Evolutionary conservation across 1,139 yeast genomes (phyloP).

Genomic region (Suhomyces atakaporum): DNA sequence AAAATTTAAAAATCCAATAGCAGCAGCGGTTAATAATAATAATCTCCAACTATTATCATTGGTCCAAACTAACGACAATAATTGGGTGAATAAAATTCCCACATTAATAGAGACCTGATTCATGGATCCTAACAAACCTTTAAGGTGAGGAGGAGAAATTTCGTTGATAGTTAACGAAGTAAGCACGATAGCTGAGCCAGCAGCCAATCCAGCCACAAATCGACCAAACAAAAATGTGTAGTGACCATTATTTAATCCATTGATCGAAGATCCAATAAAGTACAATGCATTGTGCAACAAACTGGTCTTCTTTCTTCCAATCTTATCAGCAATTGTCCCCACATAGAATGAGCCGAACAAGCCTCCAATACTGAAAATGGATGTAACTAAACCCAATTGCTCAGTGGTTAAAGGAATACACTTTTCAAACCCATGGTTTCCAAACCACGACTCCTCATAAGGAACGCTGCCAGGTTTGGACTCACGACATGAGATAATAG

Average conservation of each 20-base stretch:
- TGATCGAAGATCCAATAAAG: constrained; percentile 66
- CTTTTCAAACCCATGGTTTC: constrained; percentile 33
- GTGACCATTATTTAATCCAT: constrained; percentile 53
- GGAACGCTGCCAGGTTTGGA: constrained; percentile 35
- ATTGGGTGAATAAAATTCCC: constrained; percentile 81
- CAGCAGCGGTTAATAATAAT: constrained; percentile 60
- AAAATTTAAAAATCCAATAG: constrained; percentile 53
- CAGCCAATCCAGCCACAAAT: constrained; percentile 76
- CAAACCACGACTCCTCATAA: constrained; percentile 41
- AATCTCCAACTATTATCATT: constrained; percentile 70
- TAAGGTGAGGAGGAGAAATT: constrained; percentile 63
- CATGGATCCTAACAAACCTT: constrained; percentile 85
- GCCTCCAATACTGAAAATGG: constrained; percentile 87
- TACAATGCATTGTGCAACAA: constrained; percentile 58
- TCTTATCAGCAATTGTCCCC: constrained; percentile 64
- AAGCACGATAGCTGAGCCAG: constrained; percentile 84
- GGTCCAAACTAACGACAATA: constrained; percentile 69
- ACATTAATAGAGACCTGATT: constrained; percentile 82
- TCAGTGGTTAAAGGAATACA: constrained; percentile 65
- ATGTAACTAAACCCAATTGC: constrained; percentile 78
- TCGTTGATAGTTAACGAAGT: constrained; percentile 83
- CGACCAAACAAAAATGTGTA: constrained; percentile 62
- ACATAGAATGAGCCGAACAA: constrained; percentile 74
- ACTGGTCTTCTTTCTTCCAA: constrained; percentile 66
- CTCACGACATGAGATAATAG: constrained; percentile 39